These are phyloP conservation scores for Pseudozyma sp. DNA, from an alignment of 1,284 basidiomycete genomes.

Conservation along the genomic window DNA sequence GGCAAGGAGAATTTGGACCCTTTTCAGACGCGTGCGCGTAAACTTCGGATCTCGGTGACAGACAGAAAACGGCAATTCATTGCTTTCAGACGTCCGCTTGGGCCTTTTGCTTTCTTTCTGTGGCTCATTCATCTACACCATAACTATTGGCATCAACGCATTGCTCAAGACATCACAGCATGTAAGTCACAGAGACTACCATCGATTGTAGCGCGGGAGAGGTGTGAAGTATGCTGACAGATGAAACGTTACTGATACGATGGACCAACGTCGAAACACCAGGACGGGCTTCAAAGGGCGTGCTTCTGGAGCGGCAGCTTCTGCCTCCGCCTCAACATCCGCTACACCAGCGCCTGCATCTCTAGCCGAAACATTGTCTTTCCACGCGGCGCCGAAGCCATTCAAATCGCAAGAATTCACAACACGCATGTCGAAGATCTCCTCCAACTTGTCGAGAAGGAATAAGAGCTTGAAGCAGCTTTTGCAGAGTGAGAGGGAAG, in stretches of 20 bases:
- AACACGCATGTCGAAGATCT: constrained; percentile 37
- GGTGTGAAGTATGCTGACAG: no score
- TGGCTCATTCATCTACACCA: not conserved
- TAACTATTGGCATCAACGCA: no score
- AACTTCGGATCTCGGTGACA: no score
- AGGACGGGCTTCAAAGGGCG: constrained; percentile 28
- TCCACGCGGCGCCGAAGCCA: constrained; percentile 38
- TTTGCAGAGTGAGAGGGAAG: constrained; percentile 58
- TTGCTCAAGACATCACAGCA: no score
- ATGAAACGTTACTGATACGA: no score
- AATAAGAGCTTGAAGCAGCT: constrained; percentile 65
- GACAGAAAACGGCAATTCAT: no score
- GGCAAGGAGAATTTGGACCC: not conserved
- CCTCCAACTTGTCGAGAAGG: constrained; percentile 46
- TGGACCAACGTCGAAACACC: not conserved
- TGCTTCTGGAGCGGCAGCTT: constrained; percentile 7
- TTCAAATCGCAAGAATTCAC: constrained; percentile 51
- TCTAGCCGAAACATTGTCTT: constrained; percentile 44
- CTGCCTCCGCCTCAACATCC: constrained; percentile 20
- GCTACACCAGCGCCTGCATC: constrained; percentile 44
- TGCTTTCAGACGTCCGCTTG: no score
- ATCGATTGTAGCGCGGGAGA: no score
- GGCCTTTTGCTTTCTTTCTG: not conserved
- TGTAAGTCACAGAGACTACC: no score
- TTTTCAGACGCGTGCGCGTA: no score